phyloP scores from a whole-genome alignment of 1,284 basidiomycete species.

The Malassezia nana region DNA sequence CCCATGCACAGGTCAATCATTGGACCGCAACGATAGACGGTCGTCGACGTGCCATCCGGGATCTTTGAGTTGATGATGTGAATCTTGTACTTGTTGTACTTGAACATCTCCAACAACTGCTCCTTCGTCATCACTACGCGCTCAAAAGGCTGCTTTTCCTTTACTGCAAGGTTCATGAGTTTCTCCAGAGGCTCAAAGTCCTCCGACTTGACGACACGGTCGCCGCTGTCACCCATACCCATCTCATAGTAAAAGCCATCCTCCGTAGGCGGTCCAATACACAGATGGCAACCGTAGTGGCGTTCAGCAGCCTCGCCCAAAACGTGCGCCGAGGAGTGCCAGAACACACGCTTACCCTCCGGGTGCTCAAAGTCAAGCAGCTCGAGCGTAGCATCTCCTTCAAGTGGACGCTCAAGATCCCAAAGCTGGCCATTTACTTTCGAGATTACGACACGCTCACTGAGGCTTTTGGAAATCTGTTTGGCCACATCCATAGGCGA shows the following conservation, averaged over 20 bases:
- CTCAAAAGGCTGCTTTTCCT: slow-evolving; percentile 96
- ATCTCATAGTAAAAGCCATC: slow-evolving; percentile 99
- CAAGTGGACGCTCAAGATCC: slow-evolving; percentile 90
- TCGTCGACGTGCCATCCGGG: slow-evolving; percentile 89
- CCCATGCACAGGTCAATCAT: slow-evolving; percentile 97
- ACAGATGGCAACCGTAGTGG: slow-evolving; percentile 93
- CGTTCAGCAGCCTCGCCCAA: slow-evolving; percentile 95
- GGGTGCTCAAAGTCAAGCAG: slow-evolving; percentile 88
- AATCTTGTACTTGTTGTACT: slow-evolving; percentile 99
- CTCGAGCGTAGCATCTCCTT: slow-evolving; percentile 68
- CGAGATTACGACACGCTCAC: slow-evolving; percentile 83
- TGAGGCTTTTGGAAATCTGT: slow-evolving; percentile 73
- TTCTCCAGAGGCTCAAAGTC: slow-evolving; percentile 89
- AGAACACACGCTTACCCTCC: slow-evolving; percentile 80
- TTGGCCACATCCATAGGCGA: slow-evolving; percentile 84
- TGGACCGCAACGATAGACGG: slow-evolving; percentile 95
- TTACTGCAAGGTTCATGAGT: slow-evolving; percentile 73
- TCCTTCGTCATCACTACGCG: slow-evolving; percentile 87
- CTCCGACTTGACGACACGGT: slow-evolving; percentile 49
- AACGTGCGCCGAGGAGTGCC: slow-evolving; percentile 98
- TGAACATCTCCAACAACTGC: slow-evolving; percentile 90
- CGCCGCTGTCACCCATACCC: slow-evolving; percentile 51
- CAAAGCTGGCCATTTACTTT: slow-evolving; percentile 86
- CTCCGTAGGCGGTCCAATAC: slow-evolving; percentile 91
- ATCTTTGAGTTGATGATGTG: slow-evolving; percentile 93